These are phyloP conservation scores for Chaetomium sp. DNA, from an alignment of 2,329 filamentous ascomycete species.

Conservation along the genomic window DNA sequence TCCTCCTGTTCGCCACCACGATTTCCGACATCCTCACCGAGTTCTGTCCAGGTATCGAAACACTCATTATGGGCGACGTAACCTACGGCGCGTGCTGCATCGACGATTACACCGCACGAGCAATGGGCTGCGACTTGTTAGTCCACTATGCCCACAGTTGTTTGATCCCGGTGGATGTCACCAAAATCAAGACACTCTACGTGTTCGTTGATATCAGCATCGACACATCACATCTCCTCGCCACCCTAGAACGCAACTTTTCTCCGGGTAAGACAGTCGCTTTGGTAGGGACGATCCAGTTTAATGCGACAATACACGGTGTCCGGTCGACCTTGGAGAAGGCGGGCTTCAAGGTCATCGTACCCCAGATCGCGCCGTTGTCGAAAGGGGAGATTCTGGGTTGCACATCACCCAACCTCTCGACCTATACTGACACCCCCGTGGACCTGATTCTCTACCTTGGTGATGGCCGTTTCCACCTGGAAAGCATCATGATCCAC, in stretches of 20 bases:
- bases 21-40: slow-evolving; percentile 93
- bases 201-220: slow-evolving; percentile 98
- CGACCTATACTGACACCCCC: slow-evolving; percentile 24
- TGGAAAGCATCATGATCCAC: slow-evolving; percentile 98
- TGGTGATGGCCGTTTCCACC: slow-evolving; percentile 88
- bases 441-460: slow-evolving; percentile 82
- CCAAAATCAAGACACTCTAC: slow-evolving; percentile 93
- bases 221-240: slow-evolving; percentile 79
- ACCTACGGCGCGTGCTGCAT: slow-evolving; percentile 99
- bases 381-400: slow-evolving; percentile 94
- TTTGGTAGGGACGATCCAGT: slow-evolving; percentile 94
- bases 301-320: slow-evolving; percentile 93
- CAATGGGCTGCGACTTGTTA: slow-evolving; percentile 86
- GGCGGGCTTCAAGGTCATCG: slow-evolving; percentile 76
- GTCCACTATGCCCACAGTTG: slow-evolving; percentile 98
- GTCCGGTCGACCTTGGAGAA: slow-evolving; percentile 70
- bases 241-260: slow-evolving; percentile 85
- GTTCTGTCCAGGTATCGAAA: slow-evolving; percentile 88
- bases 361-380: slow-evolving; percentile 87
- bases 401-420: slow-evolving; percentile 73
- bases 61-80: slow-evolving; percentile 97
- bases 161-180: slow-evolving; percentile 91
- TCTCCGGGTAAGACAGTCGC: slow-evolving; percentile 78
- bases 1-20: slow-evolving; percentile 92
- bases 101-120: slow-evolving; percentile 93